phyloP scores from a whole-genome alignment of 257 asterid species.

The Capsicum chinense region DNA sequence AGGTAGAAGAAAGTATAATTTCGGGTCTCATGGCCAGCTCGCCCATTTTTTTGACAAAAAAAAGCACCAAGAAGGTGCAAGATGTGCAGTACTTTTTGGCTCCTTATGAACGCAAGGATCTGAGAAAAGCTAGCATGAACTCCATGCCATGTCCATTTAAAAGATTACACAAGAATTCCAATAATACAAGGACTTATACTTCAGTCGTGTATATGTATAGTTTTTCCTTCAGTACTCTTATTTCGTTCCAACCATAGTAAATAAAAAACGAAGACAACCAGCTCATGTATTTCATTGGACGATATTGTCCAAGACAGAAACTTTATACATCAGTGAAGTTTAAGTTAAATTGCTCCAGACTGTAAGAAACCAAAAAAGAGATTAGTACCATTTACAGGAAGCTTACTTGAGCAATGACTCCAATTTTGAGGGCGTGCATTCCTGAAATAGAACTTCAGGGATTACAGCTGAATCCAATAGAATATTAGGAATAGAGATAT shows the following conservation, averaged over 20 bases:
- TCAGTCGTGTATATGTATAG: neutral
- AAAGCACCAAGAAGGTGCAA: neutral
- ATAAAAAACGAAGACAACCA: neutral
- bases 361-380: neutral
- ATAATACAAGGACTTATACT: neutral
- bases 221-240: neutral
- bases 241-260: neutral
- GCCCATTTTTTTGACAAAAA: neutral
- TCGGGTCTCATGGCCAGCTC: neutral
- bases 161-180: neutral
- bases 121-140: neutral
- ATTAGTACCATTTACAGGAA: slow-evolving; percentile 18
- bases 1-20: neutral
- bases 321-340: neutral
- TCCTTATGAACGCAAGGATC: neutral
- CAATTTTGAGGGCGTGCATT: slow-evolving; percentile 74
- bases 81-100: neutral
- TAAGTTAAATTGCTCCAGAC: neutral
- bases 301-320: neutral
- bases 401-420: slow-evolving; percentile 66
- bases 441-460: slow-evolving; percentile 86
- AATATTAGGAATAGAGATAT: slow-evolving; percentile 89
- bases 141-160: neutral
- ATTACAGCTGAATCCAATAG: slow-evolving; percentile 68
- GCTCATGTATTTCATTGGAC: neutral